phyloP scores from a whole-genome alignment of 2,329 filamentous ascomycete species.

The Beauveria rudraprayagi region DNA sequence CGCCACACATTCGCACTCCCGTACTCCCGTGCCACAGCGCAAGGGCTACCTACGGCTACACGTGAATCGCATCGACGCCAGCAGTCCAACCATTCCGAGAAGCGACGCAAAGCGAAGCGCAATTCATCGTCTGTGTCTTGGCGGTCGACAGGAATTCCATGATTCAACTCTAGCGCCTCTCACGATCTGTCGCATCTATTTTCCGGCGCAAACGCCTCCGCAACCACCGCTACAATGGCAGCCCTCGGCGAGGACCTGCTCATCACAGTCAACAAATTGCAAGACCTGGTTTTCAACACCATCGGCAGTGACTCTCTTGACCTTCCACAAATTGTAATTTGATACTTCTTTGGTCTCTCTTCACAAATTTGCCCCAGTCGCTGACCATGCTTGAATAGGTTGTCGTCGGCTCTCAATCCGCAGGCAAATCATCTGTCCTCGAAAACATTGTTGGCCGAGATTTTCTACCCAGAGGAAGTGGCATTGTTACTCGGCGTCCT shows the following conservation, averaged over 20 bases:
- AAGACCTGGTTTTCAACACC: conserved; percentile 98
- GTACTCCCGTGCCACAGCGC: conserved; percentile 1
- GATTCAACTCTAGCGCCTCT: conserved; percentile 1
- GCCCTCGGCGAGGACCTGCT: conserved; percentile 93
- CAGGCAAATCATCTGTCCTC: conserved; percentile 95
- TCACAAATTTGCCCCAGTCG: conserved; percentile 4
- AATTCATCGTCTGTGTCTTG: conserved; percentile 9
- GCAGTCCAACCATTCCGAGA: neutral
- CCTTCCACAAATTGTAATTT: conserved; percentile 88
- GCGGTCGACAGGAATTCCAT: conserved; percentile 4
- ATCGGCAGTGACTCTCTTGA: conserved; percentile 98
- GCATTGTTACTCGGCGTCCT: conserved; percentile 89
- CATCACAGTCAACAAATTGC: conserved; percentile 92
- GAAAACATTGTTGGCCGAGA: conserved; percentile 98
- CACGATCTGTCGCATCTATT: conserved; percentile 4
- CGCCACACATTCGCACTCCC: neutral
- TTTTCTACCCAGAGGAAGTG: conserved; percentile 91
- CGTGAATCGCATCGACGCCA: conserved; percentile 7
- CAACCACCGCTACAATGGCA: conserved; percentile 56
- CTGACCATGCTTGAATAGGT: conserved; percentile 49
- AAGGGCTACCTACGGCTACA: conserved; percentile 7
- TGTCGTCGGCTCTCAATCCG: conserved; percentile 95
- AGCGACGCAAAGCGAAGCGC: conserved; percentile 8
- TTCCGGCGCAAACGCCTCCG: neutral
- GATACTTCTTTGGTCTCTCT: neutral